These are phyloP conservation scores for Halophytophthora polymorphica DNA, from an alignment of 352 stramenopile species.

Conservation along the genomic window DNA sequence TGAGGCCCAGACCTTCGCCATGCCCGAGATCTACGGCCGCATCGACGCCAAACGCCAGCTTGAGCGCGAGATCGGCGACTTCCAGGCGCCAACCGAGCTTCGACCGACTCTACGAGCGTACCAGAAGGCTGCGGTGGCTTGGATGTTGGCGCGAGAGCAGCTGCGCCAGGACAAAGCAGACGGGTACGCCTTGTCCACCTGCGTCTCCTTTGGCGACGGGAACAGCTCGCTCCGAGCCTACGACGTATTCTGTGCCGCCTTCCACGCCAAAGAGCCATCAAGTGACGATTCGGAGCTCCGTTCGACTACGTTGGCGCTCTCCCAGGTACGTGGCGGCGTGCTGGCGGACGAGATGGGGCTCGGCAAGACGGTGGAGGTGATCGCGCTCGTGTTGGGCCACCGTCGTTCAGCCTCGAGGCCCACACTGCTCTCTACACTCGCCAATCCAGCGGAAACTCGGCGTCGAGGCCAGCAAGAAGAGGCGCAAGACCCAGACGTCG, in stretches of 20 bases:
- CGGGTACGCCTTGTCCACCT: neutral
- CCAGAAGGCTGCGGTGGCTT: slow-evolving; percentile 95
- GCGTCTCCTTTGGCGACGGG: slow-evolving; percentile 15
- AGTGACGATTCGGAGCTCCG: slow-evolving; percentile 5
- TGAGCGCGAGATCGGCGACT: slow-evolving; percentile 14
- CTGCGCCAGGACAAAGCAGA: slow-evolving; percentile 15
- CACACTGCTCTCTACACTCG: slow-evolving; percentile 13
- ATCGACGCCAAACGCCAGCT: slow-evolving; percentile 45
- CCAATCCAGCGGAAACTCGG: neutral
- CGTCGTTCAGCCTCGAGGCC: slow-evolving; percentile 29
- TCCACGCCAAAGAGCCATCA: slow-evolving; percentile 13
- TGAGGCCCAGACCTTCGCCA: slow-evolving; percentile 27
- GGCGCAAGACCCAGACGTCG: slow-evolving; percentile 1
- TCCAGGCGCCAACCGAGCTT: slow-evolving; percentile 26
- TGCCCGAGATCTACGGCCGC: slow-evolving; percentile 56
- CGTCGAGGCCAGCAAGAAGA: neutral
- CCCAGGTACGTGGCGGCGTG: slow-evolving; percentile 71
- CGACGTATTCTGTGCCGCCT: slow-evolving; percentile 37
- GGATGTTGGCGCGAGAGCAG: slow-evolving; percentile 91
- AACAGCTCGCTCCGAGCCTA: slow-evolving; percentile 16
- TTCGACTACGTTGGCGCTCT: slow-evolving; percentile 9
- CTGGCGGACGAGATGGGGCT: slow-evolving; percentile 93
- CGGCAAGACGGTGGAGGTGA: slow-evolving; percentile 85
- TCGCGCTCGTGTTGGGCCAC: slow-evolving; percentile 50
- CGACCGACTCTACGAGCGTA: slow-evolving; percentile 93